Evolutionary conservation across 164 flowering plant species (phyloP).

Genomic region (Nelumbo lutea): DNA sequence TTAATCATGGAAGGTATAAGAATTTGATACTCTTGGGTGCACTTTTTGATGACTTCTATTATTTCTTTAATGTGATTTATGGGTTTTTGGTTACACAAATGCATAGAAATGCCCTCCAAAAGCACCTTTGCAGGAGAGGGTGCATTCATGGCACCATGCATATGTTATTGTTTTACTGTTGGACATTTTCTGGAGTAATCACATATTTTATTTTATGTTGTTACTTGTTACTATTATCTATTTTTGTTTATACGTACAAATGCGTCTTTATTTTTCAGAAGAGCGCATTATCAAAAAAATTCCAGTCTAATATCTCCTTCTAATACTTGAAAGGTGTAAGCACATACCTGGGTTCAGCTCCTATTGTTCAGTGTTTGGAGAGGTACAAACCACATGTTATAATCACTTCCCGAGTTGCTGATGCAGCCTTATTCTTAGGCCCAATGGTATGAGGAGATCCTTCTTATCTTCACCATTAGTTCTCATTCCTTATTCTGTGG

Average conservation of each 20-base stretch:
- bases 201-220: too few relatives aligned
- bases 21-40: constrained; percentile 20
- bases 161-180: background rate
- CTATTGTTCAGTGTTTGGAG: constrained; percentile 85
- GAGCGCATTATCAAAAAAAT: background rate
- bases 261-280: too few relatives aligned
- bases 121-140: background rate
- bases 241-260: too few relatives aligned
- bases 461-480: background rate
- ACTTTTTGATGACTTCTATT: background rate
- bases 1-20: constrained; percentile 49
- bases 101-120: background rate
- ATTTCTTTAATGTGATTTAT: background rate
- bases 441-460: constrained; percentile 66
- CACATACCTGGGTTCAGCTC: constrained; percentile 93
- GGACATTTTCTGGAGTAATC: background rate
- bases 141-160: background rate
- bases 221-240: too few relatives aligned
- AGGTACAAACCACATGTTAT: constrained; percentile 73
- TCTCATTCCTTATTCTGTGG: too few relatives aligned
- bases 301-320: constrained; percentile 7
- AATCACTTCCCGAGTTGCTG: constrained; percentile 89
- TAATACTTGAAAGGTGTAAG: constrained; percentile 60
- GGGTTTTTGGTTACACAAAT: background rate
- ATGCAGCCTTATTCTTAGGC: constrained; percentile 88